These are phyloP conservation scores for Trichosporon ovoides DNA, from an alignment of 1,284 basidiomycete species.

Conservation along the genomic window DNA sequence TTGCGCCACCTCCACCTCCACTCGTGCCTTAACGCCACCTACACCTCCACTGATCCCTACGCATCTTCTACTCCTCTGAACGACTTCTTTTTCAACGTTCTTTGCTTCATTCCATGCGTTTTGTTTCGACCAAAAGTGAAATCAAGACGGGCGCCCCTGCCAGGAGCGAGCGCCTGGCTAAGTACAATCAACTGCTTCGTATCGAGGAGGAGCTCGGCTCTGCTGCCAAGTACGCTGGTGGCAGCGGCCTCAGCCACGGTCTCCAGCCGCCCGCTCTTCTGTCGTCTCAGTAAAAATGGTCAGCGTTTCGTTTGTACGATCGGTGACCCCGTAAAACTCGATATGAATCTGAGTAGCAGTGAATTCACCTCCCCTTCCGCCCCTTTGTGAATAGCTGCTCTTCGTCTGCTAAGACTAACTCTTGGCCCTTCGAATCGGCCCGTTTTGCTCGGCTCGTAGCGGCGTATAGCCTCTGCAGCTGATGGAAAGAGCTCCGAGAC, in stretches of 20 bases:
- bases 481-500: no score
- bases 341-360: constrained; percentile 4
- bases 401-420: no score
- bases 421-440: no score
- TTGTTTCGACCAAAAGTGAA: neutral
- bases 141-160: constrained; percentile 13
- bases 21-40: neutral
- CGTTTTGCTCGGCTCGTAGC: no score
- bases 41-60: no score
- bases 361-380: no score
- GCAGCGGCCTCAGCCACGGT: constrained; percentile 73
- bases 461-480: no score
- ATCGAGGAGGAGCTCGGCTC: constrained; percentile 78
- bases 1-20: no score
- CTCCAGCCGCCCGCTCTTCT: constrained; percentile 63
- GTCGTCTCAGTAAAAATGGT: constrained; percentile 22
- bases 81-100: no score
- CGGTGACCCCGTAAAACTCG: constrained; percentile 2
- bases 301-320: neutral
- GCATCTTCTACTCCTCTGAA: no score
- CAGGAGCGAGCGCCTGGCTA: constrained; percentile 19
- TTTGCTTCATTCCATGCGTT: no score
- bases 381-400: no score
- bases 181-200: constrained; percentile 75
- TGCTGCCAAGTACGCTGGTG: constrained; percentile 67